Evolutionary conservation across 345 rosid species (phyloP), one percentile per base, ranked within the genome.

Genomic region (Jatropha curcas): DNA sequence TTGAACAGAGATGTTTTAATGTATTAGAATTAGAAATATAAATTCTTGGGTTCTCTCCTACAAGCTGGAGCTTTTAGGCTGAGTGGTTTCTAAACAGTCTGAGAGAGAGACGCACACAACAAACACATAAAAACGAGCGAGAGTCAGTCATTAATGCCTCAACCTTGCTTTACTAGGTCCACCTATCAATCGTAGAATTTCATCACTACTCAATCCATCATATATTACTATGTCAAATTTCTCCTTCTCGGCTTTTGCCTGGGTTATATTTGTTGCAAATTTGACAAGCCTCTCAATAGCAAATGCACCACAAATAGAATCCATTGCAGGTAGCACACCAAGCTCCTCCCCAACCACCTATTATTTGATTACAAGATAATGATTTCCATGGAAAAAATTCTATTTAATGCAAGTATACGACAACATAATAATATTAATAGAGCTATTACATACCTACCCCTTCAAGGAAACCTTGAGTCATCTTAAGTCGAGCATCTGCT

Each of bases 341-440:
- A 94, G 91, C 88, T 94, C 98, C 88, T 92, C 93, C 76, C 95
- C 98, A 58, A 92, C 98, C 68, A 94, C 89, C 98, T 94, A 83
- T 74, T 65, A 81, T 69, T 70, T 33, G 34, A 10, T 31, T 57
- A 13, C 37, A 79, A 48, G 10, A 68, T 39, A 62, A 74, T 12
- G 37, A 45, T 65, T 52, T 57, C 43, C 48, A 65, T 27, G n/a
- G n/a, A 52, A 37, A 7, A 45, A 57, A 43, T 20, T 28, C 55
- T 10, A 34, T 30, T n/a, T 43, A 51, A 43, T 45, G 1, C 24
- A n/a, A 7, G 19, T 30, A 31, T 5, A 31, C 33, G 3, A 55
- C 16, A 14, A 1, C 22, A 62, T 61, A 64, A 55, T 51, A 43
- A 67, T 30, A 72, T 41, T 33, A 62, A 72, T 76, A 22, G 57